phyloP scores from a whole-genome alignment of 2,329 filamentous ascomycete genomes.

The Cylindrodendrum hubeiense region DNA sequence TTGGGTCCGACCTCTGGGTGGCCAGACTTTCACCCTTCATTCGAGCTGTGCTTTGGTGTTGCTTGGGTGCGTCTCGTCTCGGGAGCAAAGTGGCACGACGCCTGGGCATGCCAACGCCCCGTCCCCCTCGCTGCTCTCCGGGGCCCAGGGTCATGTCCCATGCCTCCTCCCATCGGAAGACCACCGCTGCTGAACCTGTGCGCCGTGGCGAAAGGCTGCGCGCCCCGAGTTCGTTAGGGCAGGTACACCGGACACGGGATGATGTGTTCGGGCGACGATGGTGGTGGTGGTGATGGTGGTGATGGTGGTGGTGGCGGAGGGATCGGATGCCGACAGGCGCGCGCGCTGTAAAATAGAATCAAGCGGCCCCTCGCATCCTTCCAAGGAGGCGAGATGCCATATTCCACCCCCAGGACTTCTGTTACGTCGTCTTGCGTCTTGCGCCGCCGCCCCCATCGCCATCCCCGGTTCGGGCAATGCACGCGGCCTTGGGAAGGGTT shows the following conservation, averaged over 20 bases:
- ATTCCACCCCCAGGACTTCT: not conserved
- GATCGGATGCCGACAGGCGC: slow-evolving; percentile 5
- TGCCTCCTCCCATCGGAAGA: slow-evolving; percentile 13
- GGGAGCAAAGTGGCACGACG: slow-evolving; percentile 24
- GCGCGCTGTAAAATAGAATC: slow-evolving; percentile 1
- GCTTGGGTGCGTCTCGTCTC: slow-evolving; percentile 12
- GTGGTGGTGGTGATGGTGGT: slow-evolving; percentile 4
- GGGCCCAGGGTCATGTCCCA: not conserved
- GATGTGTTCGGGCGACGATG: slow-evolving; percentile 10
- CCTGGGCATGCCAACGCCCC: slow-evolving; percentile 12
- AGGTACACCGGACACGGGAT: slow-evolving; percentile 3
- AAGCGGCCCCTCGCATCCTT: not conserved
- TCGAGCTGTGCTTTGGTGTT: slow-evolving; percentile 5
- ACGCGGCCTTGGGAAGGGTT: slow-evolving; percentile 10
- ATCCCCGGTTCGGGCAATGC: slow-evolving; percentile 15
- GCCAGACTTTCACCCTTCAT: slow-evolving; percentile 16
- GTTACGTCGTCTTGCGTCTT: slow-evolving; percentile 16
- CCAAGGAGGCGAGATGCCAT: not conserved
- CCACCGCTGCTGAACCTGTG: slow-evolving; percentile 13
- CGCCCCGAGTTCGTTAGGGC: slow-evolving; percentile 14
- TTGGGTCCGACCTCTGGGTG: not conserved
- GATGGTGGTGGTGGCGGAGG: slow-evolving; percentile 16
- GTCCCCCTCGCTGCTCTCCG: not conserved
- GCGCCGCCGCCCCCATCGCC: slow-evolving; percentile 21
- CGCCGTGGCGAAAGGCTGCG: slow-evolving; percentile 19